Evolutionary conservation across 805 yeast species (phyloP).

Genomic region (Blastobotrys terrestris): DNA sequence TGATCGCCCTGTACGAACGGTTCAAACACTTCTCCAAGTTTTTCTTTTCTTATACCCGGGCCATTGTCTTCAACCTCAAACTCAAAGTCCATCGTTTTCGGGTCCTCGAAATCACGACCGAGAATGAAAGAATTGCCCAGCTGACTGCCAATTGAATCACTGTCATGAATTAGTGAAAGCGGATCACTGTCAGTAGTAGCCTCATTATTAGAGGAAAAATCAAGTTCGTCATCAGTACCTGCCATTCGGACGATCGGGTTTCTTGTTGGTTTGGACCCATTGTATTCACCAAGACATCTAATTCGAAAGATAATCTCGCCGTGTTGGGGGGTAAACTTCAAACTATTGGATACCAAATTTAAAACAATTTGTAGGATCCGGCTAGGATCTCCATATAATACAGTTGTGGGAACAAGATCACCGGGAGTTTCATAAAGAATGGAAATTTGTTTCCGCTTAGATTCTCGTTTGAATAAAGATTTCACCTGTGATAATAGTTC

Average conservation of each 20-base stretch:
- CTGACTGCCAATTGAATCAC: neutral
- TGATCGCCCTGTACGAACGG: slow-evolving; percentile 98
- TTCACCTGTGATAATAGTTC: slow-evolving; percentile 82
- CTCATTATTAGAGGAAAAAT: neutral
- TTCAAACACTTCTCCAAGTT: slow-evolving; percentile 83
- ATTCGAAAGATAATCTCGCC: slow-evolving; percentile 50
- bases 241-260: neutral
- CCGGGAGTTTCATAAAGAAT: slow-evolving; percentile 15
- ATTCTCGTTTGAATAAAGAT: slow-evolving; percentile 59
- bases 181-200: neutral
- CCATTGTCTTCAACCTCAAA: slow-evolving; percentile 75
- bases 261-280: neutral
- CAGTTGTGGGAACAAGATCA: slow-evolving; percentile 14
- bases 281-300: neutral
- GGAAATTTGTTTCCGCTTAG: slow-evolving; percentile 35
- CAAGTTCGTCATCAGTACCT: neutral
- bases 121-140: neutral
- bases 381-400: slow-evolving; percentile 81
- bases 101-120: neutral
- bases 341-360: slow-evolving; percentile 84
- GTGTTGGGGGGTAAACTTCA: slow-evolving; percentile 87
- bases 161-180: neutral
- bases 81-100: slow-evolving; percentile 2
- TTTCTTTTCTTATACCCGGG: slow-evolving; percentile 80
- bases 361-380: slow-evolving; percentile 86